Evolutionary conservation across 129 eudicot species (phyloP), one percentile per base, ranked within the genome.

Genomic region (Calendula officinalis): DNA sequence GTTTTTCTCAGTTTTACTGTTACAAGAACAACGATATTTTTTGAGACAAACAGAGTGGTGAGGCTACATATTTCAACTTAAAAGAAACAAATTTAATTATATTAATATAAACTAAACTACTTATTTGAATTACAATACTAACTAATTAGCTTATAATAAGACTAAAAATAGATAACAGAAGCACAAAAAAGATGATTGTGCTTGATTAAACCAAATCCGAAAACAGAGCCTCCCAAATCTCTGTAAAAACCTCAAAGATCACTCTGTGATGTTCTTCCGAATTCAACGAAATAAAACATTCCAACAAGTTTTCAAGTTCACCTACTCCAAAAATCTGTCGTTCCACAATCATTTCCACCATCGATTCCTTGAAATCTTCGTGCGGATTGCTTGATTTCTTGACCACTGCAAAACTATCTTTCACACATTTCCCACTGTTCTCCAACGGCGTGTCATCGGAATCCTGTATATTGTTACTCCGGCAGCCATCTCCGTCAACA

Each of bases 311-410:
- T 54, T 86, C 85, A 55, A 90, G 72, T 10, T 90, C 97, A 8
- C 80, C 71, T 0, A 76, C 83, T 3, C 84, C 80, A 50, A 81
- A 86, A 0, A 90, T 86, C 77, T 80, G 85, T 63, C 65, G 80
- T 75, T 90, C 95, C 4, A 86, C 71, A 5, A 86, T 90, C 97
- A 90, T 90, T 54, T 90, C 92, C 79, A 86, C 92, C 97, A 90
- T 90, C 43, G 97, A 90, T 8, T 71, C 71, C 81, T 83, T 80
- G 50, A 90, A 90, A 80, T 90, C 97, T 36, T 62, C 77, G 64
- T 90, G 72, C 6, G 97, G 97, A 68, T 90, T 94, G n/a, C 60
- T 78, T 9, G 97, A 86, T 32, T 84, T 67, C 60, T 90, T 90
- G 71, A 82, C 83, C 41, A 90, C 81, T 2, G 87, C 96, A 33